Percentiles rank a stretch among this genome's conserved stretches.
Evolutionary conservation across 345 rosid genomes (phyloP).

Genomic region (Salix dunnii): DNA sequence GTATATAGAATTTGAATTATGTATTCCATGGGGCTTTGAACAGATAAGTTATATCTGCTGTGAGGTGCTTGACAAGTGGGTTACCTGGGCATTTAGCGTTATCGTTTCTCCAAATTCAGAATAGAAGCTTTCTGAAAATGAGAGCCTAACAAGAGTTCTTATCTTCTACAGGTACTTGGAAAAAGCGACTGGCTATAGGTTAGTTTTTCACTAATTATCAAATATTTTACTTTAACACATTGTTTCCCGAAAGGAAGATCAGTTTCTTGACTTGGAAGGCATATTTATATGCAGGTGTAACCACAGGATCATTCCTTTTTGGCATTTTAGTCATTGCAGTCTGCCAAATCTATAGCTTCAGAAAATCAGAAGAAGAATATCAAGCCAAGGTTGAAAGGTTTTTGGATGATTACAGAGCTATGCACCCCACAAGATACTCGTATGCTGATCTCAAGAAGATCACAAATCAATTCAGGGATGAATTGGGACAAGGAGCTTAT

Average conservation of each 20-base stretch:
- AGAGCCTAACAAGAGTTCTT: neutral
- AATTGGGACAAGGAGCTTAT: constrained; percentile 8
- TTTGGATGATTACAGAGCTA: constrained; percentile 13
- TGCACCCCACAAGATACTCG: constrained; percentile 13
- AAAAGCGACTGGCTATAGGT: neutral
- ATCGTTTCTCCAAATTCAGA: too few species aligned
- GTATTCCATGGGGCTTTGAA: too few species aligned
- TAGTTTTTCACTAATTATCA: neutral
- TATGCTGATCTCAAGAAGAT: constrained; percentile 3
- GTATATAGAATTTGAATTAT: too few species aligned
- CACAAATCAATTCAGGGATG: neutral
- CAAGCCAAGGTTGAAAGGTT: constrained; percentile 6
- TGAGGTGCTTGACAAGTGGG: too few species aligned
- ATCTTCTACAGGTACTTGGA: too few species aligned
- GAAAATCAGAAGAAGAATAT: neutral
- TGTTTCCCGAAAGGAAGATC: neutral
- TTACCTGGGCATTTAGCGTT: constrained; percentile 1
- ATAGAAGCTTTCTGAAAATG: neutral
- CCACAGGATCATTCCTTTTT: neutral
- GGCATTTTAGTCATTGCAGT: neutral
- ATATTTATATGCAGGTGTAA: neutral
- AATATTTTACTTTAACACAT: neutral
- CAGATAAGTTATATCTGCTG: too few species aligned
- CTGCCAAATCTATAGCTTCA: neutral
- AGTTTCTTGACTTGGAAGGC: neutral